Conservation (phyloP, 2,329 filamentous ascomycete species). For the Cladophialophora bantiana region DNA sequence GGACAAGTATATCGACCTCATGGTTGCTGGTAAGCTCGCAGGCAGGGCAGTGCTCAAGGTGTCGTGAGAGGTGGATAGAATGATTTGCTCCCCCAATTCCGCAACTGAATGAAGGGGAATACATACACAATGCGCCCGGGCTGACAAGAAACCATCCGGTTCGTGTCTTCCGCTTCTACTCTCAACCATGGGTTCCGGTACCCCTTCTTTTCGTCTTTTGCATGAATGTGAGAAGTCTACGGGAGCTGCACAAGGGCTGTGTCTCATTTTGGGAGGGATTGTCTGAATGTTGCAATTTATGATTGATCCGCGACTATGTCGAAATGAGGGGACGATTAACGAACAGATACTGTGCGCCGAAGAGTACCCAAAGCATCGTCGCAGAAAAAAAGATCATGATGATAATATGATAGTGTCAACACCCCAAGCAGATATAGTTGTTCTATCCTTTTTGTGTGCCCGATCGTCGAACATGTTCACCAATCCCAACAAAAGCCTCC, state of each 20-base stretch:
- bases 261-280: too few relatives aligned
- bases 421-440: neutral
- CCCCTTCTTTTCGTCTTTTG: neutral
- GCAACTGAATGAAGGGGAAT: neutral
- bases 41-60: conserved; percentile 54
- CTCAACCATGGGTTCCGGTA: too few relatives aligned
- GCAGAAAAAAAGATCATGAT: neutral
- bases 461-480: neutral
- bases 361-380: neutral
- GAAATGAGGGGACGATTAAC: neutral
- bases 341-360: neutral
- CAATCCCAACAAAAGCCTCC: neutral
- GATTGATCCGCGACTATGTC: neutral
- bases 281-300: neutral
- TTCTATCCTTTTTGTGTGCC: neutral
- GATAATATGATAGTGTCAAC: neutral
- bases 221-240: too few relatives aligned
- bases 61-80: conserved; percentile 10
- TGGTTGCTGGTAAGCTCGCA: conserved; percentile 49
- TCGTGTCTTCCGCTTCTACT: neutral
- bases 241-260: too few relatives aligned
- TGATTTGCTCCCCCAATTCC: neutral
- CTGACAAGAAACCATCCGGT: neutral
- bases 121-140: neutral
- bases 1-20: conserved; percentile 47